Base-by-base conservation (phyloP, 371 early-diverging fungal species). In the Mucor lusitanicus region DNA sequence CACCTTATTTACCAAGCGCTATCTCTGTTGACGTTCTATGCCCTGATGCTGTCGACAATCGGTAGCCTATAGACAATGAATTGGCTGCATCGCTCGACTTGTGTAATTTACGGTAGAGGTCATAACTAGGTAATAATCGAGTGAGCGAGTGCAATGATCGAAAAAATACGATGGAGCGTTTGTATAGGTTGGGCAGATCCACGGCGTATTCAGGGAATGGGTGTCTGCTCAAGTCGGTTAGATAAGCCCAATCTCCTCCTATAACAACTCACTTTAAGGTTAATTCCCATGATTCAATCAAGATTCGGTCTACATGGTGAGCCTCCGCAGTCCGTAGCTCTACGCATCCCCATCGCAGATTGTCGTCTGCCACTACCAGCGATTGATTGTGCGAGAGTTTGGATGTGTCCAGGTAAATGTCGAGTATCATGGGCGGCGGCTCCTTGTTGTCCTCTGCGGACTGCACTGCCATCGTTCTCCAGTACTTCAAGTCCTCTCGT, bases 151-250 rank as follows among this genome's bases (percentile, higher is more conserved):
- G 92, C 32, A 97, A 74, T 17, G 94, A 88, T 40, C 96, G 85
- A 77, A 97, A 97, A 66, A 94, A 94, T 21, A 92, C 85, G 61
- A 94, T 92, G 6, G 91, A 91, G 55, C 92, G 89, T 76, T 97
- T 97, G 83, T 97, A 97, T 13, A 94, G 84, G 48, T 89, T 86
- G 3, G 94, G 92, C n/a, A 94, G 81, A 35, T 95, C 94, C 15
- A 90, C 87, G 9, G 83, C 74, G 12, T 84, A 82, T 28, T 85
- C 75, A 19, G 88, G 85, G 33, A 79, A 68, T 6, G 83, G 82
- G 40, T 78, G 81, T 28, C 87, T 86, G 65, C 13, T 40, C 7
- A 28, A 28, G 25, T n/a, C 15, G 21, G 53, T 53, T 25, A 27
- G 53, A 53, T 27, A 27, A 27, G 27, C 53, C 25, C 23, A 25